Percentiles rank a stretch among this genome's conserved stretches.
Conservation (phyloP, 2,329 filamentous ascomycete genomes). For the Pseudocercospora fuligena region DNA sequence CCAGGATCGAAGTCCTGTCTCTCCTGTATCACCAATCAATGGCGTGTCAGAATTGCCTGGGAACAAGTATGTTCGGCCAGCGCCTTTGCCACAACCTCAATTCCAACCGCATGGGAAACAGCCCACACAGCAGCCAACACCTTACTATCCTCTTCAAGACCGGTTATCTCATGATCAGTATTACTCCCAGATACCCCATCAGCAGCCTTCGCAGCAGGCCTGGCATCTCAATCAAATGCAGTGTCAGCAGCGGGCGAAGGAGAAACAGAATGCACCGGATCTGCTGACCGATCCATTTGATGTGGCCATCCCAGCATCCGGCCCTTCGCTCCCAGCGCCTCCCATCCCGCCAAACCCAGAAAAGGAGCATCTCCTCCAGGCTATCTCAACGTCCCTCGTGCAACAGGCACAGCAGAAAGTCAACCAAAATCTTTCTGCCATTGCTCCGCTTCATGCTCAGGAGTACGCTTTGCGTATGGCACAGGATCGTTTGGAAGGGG, state of each 20-base stretch:
- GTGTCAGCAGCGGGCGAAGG: conserved; percentile 27
- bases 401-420: conserved; percentile 71
- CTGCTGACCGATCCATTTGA: conserved; percentile 68
- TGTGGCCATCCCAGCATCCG: conserved; percentile 57
- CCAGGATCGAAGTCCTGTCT: conserved; percentile 38
- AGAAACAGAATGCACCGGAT: conserved; percentile 53
- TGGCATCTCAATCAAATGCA: conserved; percentile 17
- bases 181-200: conserved; percentile 18
- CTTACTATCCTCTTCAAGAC: conserved; percentile 25
- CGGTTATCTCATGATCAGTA: conserved; percentile 5
- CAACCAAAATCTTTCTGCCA: conserved; percentile 72
- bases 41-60: conserved; percentile 31
- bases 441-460: conserved; percentile 79
- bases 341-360: conserved; percentile 95
- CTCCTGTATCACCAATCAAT: conserved; percentile 37
- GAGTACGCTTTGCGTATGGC: conserved; percentile 75
- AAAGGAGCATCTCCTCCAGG: conserved; percentile 82
- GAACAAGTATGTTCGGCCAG: conserved; percentile 29
- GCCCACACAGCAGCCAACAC: conserved; percentile 16
- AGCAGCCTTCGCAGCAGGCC: conserved; percentile 14
- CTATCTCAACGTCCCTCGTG: conserved; percentile 73
- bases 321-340: conserved; percentile 67
- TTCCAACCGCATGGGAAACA: conserved; percentile 20
- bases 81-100: conserved; percentile 38
- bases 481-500: conserved; percentile 71